Base-by-base conservation (phyloP, 345 rosid genomes). In the Noccaea bulbosa region DNA sequence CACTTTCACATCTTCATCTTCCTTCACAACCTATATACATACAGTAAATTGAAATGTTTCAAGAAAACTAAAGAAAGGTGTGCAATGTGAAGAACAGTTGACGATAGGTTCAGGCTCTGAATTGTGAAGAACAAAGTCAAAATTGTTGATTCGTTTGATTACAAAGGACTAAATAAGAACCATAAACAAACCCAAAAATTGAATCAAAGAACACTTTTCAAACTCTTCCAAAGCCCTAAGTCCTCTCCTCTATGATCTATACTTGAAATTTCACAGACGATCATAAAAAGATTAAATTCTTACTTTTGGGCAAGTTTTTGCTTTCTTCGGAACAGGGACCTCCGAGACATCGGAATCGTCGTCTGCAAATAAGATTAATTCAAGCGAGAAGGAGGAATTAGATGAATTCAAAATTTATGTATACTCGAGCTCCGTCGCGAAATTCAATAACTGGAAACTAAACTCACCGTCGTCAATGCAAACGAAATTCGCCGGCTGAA, bases 401-500 rank as follows among this genome's bases (percentile, higher is more conserved):
- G 27, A 39, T 22, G 44, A 12, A 33, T 4, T 7, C 39, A 27
- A 3, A 3, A 59, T 9, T 8, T 32, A 17, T 8, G 12, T 9
- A 38, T 3, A 0, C 11, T 45, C 24, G 32, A 38, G 27, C 60
- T 39, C 32, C 37, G 4, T 47, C 40, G 48, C 32, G 10, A 16
- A 77, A 24, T n/a, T n/a, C 4, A 46, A 54, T 8, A 22, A 54
- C 4, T 7, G 30, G 56, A 51, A 62, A 54, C 45, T 76, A 51
- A 62, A 54, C 45, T 76, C 50, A 84, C 89, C 93, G 16, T 86
- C 93, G 16, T 86, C 92, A 24, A 87, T 51, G 65, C 32, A 63
- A 46, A 84, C 61, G 57, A 87, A 34, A 73, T 75, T 67, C 40
- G 33, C 3, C 1, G 88, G 96, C 81, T 87, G 91, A 62, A 90